Conservation (phyloP, 225 moss, liverwort and hornwort genomes). For the Neckera pumila region DNA sequence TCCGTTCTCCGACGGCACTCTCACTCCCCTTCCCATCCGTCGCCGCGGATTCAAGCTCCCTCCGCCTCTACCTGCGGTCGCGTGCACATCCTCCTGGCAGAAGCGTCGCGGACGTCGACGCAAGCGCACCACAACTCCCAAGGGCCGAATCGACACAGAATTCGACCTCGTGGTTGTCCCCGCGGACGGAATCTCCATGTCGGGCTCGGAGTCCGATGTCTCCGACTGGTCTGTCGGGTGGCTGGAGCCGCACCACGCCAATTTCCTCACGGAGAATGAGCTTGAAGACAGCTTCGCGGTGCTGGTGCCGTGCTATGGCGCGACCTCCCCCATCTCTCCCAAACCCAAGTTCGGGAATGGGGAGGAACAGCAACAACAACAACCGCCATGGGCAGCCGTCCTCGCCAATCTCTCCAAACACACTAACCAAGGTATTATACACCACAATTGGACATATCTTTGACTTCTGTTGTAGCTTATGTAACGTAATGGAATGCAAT, state of each 20-base stretch:
- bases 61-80: not conserved
- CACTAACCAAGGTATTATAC: conserved; percentile 41
- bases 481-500: not conserved
- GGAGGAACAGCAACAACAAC: not conserved
- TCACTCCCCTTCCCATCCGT: conserved; percentile 24
- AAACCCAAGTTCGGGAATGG: not conserved
- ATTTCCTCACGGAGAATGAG: conserved; percentile 59
- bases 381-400: conserved; percentile 52
- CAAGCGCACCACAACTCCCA: not conserved
- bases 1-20: conserved; percentile 25
- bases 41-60: conserved; percentile 26
- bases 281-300: conserved; percentile 84
- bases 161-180: conserved; percentile 73
- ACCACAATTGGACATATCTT: not conserved
- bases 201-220: conserved; percentile 82
- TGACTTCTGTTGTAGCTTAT: no score
- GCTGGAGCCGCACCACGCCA: conserved; percentile 72
- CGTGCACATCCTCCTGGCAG: conserved; percentile 31
- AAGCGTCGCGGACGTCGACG: conserved; percentile 38
- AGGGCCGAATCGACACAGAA: conserved; percentile 46
- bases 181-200: conserved; percentile 75
- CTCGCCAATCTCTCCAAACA: conserved; percentile 48
- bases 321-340: conserved; percentile 23
- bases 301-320: conserved; percentile 78
- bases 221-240: conserved; percentile 94